Conservation (phyloP, 352 stramenopile genomes). For the Globisporangium middletonii region DNA sequence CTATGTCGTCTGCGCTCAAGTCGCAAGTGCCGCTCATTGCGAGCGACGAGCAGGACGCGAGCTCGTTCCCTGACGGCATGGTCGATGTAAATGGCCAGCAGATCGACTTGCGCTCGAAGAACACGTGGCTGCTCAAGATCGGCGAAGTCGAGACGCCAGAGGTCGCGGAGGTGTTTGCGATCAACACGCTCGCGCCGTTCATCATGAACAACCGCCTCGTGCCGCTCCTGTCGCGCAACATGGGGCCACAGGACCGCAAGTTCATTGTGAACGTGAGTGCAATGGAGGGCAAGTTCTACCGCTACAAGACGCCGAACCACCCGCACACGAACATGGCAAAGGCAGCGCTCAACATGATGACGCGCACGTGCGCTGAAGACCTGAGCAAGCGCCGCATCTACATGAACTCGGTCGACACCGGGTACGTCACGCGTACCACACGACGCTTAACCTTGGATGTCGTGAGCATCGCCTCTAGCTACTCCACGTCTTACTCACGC, state of each 20-base stretch:
- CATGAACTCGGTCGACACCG: constrained; percentile 98
- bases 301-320: constrained; percentile 96
- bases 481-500: too few species aligned
- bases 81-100: constrained; percentile 96
- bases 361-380: constrained; percentile 93
- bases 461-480: not conserved
- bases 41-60: constrained; percentile 52
- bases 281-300: constrained; percentile 98
- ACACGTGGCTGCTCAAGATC: constrained; percentile 95
- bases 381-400: constrained; percentile 92
- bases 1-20: constrained; percentile 77
- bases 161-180: constrained; percentile 85
- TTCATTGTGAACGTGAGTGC: constrained; percentile 97
- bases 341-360: constrained; percentile 98
- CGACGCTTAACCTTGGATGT: not conserved
- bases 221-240: constrained; percentile 77
- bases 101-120: constrained; percentile 91
- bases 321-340: constrained; percentile 99
- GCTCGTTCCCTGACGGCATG: constrained; percentile 64
- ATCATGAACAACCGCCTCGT: constrained; percentile 94
- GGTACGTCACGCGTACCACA: constrained; percentile 30
- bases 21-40: constrained; percentile 77
- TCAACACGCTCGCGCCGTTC: constrained; percentile 97
- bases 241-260: constrained; percentile 42
- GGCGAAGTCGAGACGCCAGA: constrained; percentile 88